Evolutionary conservation across 208 protist species (phyloP), one percentile per base, ranked within the genome.

Genomic region (Crithidia fasciculata): DNA sequence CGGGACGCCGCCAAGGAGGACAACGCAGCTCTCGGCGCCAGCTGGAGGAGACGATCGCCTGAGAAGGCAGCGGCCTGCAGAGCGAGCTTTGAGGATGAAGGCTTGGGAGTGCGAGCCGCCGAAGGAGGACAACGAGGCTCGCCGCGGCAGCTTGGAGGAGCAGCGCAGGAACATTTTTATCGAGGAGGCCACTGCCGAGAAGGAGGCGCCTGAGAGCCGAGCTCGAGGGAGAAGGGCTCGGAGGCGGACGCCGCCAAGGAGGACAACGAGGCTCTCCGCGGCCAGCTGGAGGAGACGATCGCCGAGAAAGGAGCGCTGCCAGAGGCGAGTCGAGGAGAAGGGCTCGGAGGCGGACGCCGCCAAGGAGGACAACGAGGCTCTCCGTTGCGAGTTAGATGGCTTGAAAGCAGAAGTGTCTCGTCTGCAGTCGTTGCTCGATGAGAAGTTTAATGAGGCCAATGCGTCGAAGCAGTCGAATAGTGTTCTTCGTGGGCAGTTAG

Each of bases 321-420:
- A 78, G 45, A 57, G 73, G 73, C 44, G 53, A 78, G 54, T 78
- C 6, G 45, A 59, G 58, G 65, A 68, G 36, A 74, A 79, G 59
- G 37, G 39, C 40, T 10, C 50, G 8, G 60, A 62, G 58, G 45
- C 47, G 49, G 70, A 65, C 5, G 70, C 57, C 39, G 43, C 47
- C 40, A 65, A 40, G 43, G 56, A 58, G 44, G 56, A 61, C 16
- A 65, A 53, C 36, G 65, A 71, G 52, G 54, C 40, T 53, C 45
- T 60, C 9, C 49, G 54, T 2, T 2, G 44, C 57, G 18, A 74
- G 62, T n/a, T 45, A 5, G 61, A 70, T 43, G 62, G 55, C n/a
- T 36, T 18, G n/a, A 15, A 43, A 74, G 45, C n/a, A 58, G 18
- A 59, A 74, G 58, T 28, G 43, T 9, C 55, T 66, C 10, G 18